phyloP scores from a whole-genome alignment of 1,139 yeast genomes.

The Lodderomyces jiufengensis region DNA sequence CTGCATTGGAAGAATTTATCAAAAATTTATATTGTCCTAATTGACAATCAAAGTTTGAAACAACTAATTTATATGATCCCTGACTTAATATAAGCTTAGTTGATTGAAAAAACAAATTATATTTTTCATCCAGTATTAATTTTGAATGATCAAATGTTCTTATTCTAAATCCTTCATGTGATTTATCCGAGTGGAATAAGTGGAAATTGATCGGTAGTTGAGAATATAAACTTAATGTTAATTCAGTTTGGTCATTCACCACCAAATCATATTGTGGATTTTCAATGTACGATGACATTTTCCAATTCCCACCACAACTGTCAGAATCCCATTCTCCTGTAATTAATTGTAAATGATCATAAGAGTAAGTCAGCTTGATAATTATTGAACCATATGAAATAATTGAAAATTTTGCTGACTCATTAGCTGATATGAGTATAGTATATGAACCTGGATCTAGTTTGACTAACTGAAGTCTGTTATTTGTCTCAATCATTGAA shows the following conservation, averaged over 20 bases:
- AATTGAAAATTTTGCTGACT: constrained; percentile 33
- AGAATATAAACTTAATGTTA: constrained; percentile 25
- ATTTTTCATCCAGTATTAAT: constrained; percentile 27
- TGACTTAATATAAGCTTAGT: constrained; percentile 24
- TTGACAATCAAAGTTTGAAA: constrained; percentile 27
- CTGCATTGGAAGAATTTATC: constrained; percentile 13
- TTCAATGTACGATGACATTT: constrained; percentile 42
- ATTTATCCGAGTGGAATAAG: constrained; percentile 32
- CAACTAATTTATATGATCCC: constrained; percentile 33
- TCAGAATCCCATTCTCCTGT: constrained; percentile 49
- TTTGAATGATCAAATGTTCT: constrained; percentile 29
- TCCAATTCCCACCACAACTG: constrained; percentile 58
- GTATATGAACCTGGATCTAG: constrained; percentile 27
- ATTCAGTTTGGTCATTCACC: constrained; percentile 16
- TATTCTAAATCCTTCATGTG: constrained; percentile 15
- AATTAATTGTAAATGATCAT: constrained; percentile 18
- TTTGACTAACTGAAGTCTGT: constrained; percentile 24
- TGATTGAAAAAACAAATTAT: constrained; percentile 20
- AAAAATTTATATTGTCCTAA: constrained; percentile 13
- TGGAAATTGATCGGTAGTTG: constrained; percentile 29
- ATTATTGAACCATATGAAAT: constrained; percentile 24
- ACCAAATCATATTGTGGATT: constrained; percentile 61
- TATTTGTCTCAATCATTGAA: constrained; percentile 25
- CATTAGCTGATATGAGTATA: constrained; percentile 22
- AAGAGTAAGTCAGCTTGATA: constrained; percentile 22